These are phyloP conservation scores for Cryphonectria japonica DNA, from an alignment of 2,329 filamentous ascomycete species.

Conservation along the genomic window DNA sequence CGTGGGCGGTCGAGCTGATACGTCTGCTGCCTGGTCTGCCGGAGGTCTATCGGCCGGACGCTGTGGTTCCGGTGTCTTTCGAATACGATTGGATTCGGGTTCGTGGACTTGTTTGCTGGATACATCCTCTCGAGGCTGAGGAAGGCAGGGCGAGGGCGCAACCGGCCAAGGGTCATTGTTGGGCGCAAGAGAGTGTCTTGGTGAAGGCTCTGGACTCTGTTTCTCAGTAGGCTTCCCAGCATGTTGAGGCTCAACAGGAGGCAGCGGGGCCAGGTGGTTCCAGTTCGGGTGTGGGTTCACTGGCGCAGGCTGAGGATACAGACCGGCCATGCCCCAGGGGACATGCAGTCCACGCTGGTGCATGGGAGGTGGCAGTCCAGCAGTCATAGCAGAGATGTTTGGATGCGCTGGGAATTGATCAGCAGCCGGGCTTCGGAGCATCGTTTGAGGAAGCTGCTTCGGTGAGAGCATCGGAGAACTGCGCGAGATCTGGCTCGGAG, in stretches of 20 bases:
- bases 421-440: background rate
- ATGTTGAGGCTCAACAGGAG: background rate
- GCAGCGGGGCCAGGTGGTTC: background rate
- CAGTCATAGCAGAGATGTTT: background rate
- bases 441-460: conserved; percentile 26
- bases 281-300: background rate
- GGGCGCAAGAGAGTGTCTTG: background rate
- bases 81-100: background rate
- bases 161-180: background rate
- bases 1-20: background rate
- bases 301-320: conserved; percentile 17
- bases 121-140: background rate
- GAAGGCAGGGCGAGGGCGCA: background rate
- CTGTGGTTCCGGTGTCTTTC: background rate
- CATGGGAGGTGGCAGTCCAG: conserved; percentile 1
- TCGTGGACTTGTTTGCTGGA: background rate
- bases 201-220: background rate
- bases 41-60: background rate
- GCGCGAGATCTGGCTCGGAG: conserved; percentile 15
- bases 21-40: background rate
- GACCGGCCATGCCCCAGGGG: conserved; percentile 18
- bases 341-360: background rate
- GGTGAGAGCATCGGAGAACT: conserved; percentile 30
- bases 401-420: background rate
- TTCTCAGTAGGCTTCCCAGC: background rate